Evolutionary conservation across 1,139 yeast genomes (phyloP).

Genomic region (Zygoascus sp.): DNA sequence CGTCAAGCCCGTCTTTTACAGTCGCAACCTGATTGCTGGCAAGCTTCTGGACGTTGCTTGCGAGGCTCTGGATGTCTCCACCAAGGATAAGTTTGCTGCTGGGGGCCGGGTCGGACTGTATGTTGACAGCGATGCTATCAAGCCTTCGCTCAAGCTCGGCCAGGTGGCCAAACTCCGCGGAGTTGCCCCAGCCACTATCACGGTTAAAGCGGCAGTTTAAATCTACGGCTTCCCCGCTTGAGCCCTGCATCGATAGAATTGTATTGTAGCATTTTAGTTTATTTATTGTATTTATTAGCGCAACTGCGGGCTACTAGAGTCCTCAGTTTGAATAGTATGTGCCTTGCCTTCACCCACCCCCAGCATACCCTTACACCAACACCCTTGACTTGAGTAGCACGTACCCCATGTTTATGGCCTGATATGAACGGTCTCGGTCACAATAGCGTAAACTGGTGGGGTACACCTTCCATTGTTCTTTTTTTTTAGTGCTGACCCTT

Average conservation of each 20-base stretch:
- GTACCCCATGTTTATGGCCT: no score
- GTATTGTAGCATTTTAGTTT: background rate
- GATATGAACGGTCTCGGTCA: no score
- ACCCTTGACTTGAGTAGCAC: no score
- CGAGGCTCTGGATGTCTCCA: slow-evolving; percentile 48
- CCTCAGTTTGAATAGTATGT: no score
- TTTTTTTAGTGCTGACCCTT: no score
- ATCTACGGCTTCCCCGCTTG: background rate
- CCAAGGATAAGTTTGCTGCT: slow-evolving; percentile 51
- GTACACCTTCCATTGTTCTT: no score
- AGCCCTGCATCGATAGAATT: background rate
- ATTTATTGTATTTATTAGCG: background rate
- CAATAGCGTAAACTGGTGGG: no score
- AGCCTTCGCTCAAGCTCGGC: slow-evolving; percentile 18
- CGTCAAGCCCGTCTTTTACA: slow-evolving; percentile 47
- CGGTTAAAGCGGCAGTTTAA: background rate
- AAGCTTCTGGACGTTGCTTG: slow-evolving; percentile 69
- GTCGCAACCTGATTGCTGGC: slow-evolving; percentile 71
- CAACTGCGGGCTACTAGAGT: background rate
- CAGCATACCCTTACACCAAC: no score
- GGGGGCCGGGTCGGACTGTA: slow-evolving; percentile 30
- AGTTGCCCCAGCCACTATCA: slow-evolving; percentile 4
- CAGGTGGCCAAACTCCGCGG: slow-evolving; percentile 15
- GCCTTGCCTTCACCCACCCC: no score
- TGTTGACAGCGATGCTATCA: slow-evolving; percentile 14